Evolutionary conservation across 495 filamentous ascomycete genomes (phyloP).

Genomic region (Penicillium arizonense): DNA sequence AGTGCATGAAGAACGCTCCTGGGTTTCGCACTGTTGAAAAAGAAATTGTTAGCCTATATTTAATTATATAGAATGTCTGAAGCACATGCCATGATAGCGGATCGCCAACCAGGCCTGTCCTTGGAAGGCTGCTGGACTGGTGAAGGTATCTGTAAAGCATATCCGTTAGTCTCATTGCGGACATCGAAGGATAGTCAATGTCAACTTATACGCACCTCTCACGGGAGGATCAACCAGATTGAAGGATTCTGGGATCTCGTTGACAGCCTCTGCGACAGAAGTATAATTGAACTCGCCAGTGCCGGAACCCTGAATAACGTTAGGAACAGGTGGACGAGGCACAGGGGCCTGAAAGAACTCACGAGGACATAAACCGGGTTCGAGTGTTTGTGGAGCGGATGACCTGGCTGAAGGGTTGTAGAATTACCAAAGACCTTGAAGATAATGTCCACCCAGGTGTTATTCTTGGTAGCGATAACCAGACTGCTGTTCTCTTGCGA

Average conservation of each 20-base stretch:
- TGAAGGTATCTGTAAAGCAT: background rate
- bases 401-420: constrained; percentile 23
- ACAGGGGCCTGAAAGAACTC: background rate
- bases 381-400: constrained; percentile 54
- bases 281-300: constrained; percentile 38
- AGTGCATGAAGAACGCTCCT: constrained; percentile 4
- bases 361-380: constrained; percentile 44
- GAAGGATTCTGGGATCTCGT: constrained; percentile 37
- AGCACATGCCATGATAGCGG: constrained; percentile 1
- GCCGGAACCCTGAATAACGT: constrained; percentile 26
- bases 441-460: constrained; percentile 22
- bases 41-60: background rate
- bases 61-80: background rate
- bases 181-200: background rate
- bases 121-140: background rate
- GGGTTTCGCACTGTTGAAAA: background rate
- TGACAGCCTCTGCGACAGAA: constrained; percentile 40
- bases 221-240: constrained; percentile 40
- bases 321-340: background rate
- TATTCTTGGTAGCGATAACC: constrained; percentile 1
- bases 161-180: background rate
- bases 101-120: background rate
- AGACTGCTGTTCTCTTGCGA: constrained; percentile 40
- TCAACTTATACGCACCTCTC: constrained; percentile 24
- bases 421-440: constrained; percentile 4